A percentile compares a stretch with the other conserved stretches of the same genome.
These are phyloP conservation scores for Glonium stellatum DNA, from an alignment of 495 filamentous ascomycete genomes.

Conservation along the genomic window DNA sequence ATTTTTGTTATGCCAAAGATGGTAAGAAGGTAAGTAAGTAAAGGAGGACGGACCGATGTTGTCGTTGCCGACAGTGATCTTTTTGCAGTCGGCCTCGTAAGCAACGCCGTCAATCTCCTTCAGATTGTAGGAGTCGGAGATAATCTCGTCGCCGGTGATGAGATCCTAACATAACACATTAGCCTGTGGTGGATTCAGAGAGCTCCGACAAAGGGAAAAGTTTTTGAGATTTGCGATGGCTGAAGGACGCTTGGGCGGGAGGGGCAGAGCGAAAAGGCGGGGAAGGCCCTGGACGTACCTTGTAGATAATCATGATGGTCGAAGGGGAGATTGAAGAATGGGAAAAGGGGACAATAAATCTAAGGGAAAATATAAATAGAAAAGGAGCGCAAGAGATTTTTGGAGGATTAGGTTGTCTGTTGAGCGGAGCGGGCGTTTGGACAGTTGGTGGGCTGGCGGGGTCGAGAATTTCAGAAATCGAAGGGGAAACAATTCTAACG, in stretches of 20 bases:
- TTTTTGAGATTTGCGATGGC: conserved; percentile 2
- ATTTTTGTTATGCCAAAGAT: not conserved
- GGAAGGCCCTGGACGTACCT: conserved; percentile 48
- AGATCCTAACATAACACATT: conserved; percentile 58
- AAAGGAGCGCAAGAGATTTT: not conserved
- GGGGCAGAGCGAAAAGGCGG: not conserved
- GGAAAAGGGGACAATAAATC: not conserved
- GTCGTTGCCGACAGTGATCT: conserved; percentile 70
- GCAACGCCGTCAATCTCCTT: conserved; percentile 66
- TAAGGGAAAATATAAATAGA: too few relatives aligned
- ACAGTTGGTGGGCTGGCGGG: not conserved
- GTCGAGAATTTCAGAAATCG: not conserved
- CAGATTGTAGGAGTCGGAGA: conserved; percentile 85
- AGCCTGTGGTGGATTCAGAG: conserved; percentile 2
- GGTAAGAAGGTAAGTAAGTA: not conserved
- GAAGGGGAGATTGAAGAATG: conserved; percentile 8
- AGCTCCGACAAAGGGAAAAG: not conserved
- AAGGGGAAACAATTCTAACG: not conserved
- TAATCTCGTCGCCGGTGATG: conserved; percentile 84
- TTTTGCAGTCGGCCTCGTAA: conserved; percentile 85
- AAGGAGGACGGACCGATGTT: conserved; percentile 55
- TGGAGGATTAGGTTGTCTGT: not conserved
- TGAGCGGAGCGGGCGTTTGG: not conserved
- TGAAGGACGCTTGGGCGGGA: conserved; percentile 5
- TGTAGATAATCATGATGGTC: conserved; percentile 83